Conservation (phyloP, 805 yeast species). For the Torulaspora gathmanii region DNA sequence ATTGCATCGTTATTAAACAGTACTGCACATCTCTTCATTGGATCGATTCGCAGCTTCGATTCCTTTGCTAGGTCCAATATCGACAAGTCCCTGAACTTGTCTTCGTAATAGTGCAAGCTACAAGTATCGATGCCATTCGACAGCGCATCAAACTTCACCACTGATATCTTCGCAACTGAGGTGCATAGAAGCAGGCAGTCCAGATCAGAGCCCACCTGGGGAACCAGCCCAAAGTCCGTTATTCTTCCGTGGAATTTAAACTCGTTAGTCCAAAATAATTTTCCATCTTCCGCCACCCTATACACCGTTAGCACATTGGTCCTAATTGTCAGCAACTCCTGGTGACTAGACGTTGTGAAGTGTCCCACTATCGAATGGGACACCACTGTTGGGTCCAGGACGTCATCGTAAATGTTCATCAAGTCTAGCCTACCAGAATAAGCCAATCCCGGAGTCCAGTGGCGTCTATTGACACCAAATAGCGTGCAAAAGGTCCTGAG, state of each 20-base stretch:
- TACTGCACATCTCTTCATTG: conserved; percentile 52
- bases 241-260: conserved; percentile 68
- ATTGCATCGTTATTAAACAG: conserved; percentile 62
- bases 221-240: conserved; percentile 49
- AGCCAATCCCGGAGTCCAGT: neutral
- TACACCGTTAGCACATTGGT: conserved; percentile 53
- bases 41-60: conserved; percentile 55
- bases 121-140: conserved; percentile 57
- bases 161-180: conserved; percentile 69
- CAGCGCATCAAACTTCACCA: conserved; percentile 63
- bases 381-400: conserved; percentile 71
- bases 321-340: conserved; percentile 63
- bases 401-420: conserved; percentile 82
- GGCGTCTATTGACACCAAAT: neutral
- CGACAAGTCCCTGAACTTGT: conserved; percentile 49
- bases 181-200: conserved; percentile 67
- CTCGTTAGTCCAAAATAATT: conserved; percentile 49
- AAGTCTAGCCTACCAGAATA: neutral
- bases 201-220: conserved; percentile 44
- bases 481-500: neutral
- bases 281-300: conserved; percentile 18
- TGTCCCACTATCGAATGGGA: conserved; percentile 53
- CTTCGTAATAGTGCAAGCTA: conserved; percentile 84
- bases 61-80: conserved; percentile 32
- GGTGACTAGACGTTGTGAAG: conserved; percentile 38